Percentiles rank a stretch among this genome's conserved stretches.
phyloP scores from a whole-genome alignment of 2,329 filamentous ascomycete species.

The Eutypa lata region DNA sequence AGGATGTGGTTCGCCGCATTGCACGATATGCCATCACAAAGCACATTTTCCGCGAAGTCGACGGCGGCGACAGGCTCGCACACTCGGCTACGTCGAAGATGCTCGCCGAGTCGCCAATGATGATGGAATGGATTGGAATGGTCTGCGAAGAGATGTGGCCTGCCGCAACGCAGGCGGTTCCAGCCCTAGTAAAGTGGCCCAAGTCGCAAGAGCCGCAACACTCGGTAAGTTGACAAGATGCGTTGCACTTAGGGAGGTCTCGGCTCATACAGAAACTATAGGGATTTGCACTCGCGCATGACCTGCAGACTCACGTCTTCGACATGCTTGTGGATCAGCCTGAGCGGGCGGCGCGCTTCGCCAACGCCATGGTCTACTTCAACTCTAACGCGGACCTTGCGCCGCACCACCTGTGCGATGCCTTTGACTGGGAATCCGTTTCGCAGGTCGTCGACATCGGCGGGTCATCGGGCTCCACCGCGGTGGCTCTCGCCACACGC shows the following conservation, averaged over 20 bases:
- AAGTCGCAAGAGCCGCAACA: not conserved
- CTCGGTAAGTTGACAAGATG: not conserved
- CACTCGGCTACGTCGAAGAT: constrained; percentile 35
- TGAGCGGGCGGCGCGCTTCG: constrained; percentile 1
- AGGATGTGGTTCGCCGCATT: not conserved
- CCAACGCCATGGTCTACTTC: not conserved
- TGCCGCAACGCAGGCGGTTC: constrained; percentile 21
- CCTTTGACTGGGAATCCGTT: not conserved
- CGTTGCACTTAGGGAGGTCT: not conserved
- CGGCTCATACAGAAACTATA: not conserved
- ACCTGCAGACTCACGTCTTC: not conserved
- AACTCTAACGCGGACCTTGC: not conserved
- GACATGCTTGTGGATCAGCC: not conserved
- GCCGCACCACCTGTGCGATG: not conserved
- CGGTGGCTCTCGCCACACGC: not conserved
- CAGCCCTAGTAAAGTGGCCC: not conserved
- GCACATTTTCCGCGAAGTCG: constrained; percentile 37
- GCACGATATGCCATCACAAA: constrained; percentile 37
- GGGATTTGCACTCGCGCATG: not conserved
- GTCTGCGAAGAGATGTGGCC: constrained; percentile 29
- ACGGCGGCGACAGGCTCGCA: constrained; percentile 32
- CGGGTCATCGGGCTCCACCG: not conserved
- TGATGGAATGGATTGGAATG: constrained; percentile 30
- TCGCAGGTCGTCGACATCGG: constrained; percentile 4
- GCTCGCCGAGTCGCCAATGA: constrained; percentile 22